These are phyloP conservation scores for Leptosphaerulina australis DNA, from an alignment of 2,329 filamentous ascomycete genomes.

Conservation along the genomic window DNA sequence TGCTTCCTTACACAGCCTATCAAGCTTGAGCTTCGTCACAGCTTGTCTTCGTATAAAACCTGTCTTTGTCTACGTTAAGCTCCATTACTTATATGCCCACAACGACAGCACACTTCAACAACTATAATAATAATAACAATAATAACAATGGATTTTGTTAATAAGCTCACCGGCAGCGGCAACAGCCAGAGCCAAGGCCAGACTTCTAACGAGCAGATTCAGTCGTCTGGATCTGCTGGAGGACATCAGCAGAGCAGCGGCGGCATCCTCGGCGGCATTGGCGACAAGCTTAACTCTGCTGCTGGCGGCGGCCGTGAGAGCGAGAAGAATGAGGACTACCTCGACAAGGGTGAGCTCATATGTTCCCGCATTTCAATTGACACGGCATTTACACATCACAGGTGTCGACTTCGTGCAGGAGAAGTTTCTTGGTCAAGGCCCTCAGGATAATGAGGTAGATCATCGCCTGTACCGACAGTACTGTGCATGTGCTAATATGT, in stretches of 20 bases:
- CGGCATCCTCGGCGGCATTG: slow-evolving; percentile 63
- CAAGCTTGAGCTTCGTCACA: slow-evolving; percentile 13
- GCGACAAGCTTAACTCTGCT: slow-evolving; percentile 72
- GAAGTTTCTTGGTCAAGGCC: slow-evolving; percentile 70
- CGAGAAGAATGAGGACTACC: slow-evolving; percentile 81
- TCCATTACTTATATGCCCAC: background rate
- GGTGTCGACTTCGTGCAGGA: slow-evolving; percentile 80
- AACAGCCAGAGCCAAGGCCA: slow-evolving; percentile 40
- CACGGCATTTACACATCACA: slow-evolving; percentile 45
- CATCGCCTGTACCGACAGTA: background rate
- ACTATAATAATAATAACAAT: slow-evolving; percentile 5
- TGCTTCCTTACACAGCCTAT: slow-evolving; percentile 12
- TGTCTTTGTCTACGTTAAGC: slow-evolving; percentile 6
- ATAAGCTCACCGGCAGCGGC: slow-evolving; percentile 52
- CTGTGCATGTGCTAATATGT: slow-evolving; percentile 18
- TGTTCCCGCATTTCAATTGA: background rate
- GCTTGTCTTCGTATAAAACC: slow-evolving; percentile 12
- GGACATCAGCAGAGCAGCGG: slow-evolving; percentile 33
- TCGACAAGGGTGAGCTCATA: slow-evolving; percentile 72
- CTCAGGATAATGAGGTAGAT: slow-evolving; percentile 62
- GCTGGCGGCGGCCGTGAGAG: slow-evolving; percentile 75
- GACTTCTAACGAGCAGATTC: slow-evolving; percentile 40
- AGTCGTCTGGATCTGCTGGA: slow-evolving; percentile 16
- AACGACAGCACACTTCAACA: slow-evolving; percentile 14
- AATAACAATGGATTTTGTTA: slow-evolving; percentile 55